Evolutionary conservation across 2,329 filamentous ascomycete species (phyloP), one percentile per base, ranked within the genome.

Genomic region (Hypoxylon sp.): DNA sequence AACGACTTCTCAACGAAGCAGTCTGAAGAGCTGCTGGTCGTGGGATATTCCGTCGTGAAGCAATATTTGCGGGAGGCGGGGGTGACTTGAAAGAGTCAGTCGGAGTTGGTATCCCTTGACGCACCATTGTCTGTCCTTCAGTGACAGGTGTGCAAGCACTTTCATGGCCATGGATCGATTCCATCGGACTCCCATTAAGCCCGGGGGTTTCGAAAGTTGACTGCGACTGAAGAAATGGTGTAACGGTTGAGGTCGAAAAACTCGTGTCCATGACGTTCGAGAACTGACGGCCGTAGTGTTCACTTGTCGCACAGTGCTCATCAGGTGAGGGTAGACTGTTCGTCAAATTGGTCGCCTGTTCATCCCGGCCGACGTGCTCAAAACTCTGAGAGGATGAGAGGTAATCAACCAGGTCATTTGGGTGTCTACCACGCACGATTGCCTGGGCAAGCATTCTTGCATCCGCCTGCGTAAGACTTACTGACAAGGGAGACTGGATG

Each of bases 41-140:
- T 58, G 86, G 84, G 60, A 81, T 81, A 68, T 84, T 85, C 58
- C 87, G 82, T 50, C 87, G 83, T 17, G 83, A 83, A 14, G 86
- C 87, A 67, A 88, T 85, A 71, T 88, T 86, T 60, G 85, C 80
- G 0, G 83, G 81, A 9, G 82, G 81, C 10, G 85, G 83, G 0
- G 85, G 82, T 0, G 86, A 86, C 71, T 81, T 84, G 73, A 86
- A 79, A 29, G 81, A 76, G 51, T 81, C 79, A 2, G 74, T 73
- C 4, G 79, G 71, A 14, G 71, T 75, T 26, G 73, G 73, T 58
- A 75, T 73, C 47, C 71, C 74, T 55, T 72, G 73, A 26, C 63
- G 62, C 11, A 67, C 42, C 26, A 67, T 65, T 5, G 66, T 14
- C 50, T 70, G 70, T 10, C 70, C 69, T 46, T 69, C 63, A 13